Evolutionary conservation across 78 protist species (phyloP).

Genomic region (Dictyostelium firmibasis): DNA sequence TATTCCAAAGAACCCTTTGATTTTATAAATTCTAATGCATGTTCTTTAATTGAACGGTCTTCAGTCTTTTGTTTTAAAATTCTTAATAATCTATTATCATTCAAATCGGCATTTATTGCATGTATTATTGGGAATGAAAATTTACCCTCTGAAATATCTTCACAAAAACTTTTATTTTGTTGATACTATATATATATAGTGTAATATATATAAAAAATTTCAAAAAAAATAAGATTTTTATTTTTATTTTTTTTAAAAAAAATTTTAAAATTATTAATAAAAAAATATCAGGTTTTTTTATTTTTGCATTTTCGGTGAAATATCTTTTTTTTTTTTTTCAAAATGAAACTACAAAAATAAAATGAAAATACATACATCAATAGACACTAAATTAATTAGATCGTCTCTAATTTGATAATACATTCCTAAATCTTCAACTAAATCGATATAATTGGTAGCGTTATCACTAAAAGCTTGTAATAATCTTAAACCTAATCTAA

Average conservation of each 20-base stretch:
- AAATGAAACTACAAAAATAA: no score
- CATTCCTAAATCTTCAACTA: slow-evolving; percentile 87
- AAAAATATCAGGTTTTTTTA: not conserved
- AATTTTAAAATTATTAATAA: not conserved
- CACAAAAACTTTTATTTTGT: slow-evolving; percentile 70
- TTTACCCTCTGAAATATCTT: slow-evolving; percentile 96
- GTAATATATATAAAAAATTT: no score
- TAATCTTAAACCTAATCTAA: slow-evolving; percentile 87
- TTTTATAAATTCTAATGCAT: slow-evolving; percentile 74
- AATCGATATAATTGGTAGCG: slow-evolving; percentile 79
- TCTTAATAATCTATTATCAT: slow-evolving; percentile 57
- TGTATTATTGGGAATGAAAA: slow-evolving; percentile 93
- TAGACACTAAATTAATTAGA: slow-evolving; percentile 89
- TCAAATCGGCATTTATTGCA: slow-evolving; percentile 38
- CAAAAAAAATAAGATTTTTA: no score
- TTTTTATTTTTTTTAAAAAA: no score
- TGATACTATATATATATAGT: no score
- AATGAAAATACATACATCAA: slow-evolving; percentile 36
- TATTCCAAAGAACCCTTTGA: slow-evolving; percentile 80
- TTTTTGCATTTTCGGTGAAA: no score
- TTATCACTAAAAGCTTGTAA: slow-evolving; percentile 78
- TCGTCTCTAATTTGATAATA: slow-evolving; percentile 96
- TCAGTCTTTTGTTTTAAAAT: slow-evolving; percentile 86
- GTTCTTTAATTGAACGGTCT: slow-evolving; percentile 67
- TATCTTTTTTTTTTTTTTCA: not conserved